These are phyloP conservation scores for Mycena leptocephala DNA, from an alignment of 768 basidiomycete genomes.

Conservation along the genomic window DNA sequence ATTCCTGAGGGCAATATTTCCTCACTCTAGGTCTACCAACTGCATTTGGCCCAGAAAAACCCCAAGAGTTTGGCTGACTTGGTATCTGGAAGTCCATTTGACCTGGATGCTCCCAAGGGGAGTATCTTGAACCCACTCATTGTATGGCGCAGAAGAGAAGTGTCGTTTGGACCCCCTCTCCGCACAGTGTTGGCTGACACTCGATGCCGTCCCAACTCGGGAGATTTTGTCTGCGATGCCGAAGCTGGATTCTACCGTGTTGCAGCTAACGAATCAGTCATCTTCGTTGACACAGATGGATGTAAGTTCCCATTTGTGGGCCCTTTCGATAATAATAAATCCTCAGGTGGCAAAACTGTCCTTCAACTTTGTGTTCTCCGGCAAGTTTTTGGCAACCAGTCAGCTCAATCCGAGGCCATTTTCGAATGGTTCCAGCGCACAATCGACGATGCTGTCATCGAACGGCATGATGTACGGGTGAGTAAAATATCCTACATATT, in stretches of 20 bases:
- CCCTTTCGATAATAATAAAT: neutral
- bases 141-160: too few species aligned
- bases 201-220: neutral
- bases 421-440: neutral
- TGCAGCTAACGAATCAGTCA: neutral
- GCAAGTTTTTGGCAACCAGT: neutral
- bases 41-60: too few species aligned
- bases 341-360: too few species aligned
- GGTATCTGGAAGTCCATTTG: too few species aligned
- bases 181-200: neutral
- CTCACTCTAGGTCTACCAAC: too few species aligned
- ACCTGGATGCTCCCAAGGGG: too few species aligned
- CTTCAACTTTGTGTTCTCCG: neutral
- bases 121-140: too few species aligned
- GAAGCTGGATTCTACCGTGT: neutral
- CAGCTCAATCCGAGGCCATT: neutral
- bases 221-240: neutral
- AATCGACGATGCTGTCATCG: neutral
- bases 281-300: neutral
- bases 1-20: too few species aligned
- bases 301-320: neutral
- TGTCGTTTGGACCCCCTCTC: neutral
- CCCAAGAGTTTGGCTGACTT: too few species aligned
- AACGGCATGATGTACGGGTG: constrained; percentile 10
- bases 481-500: neutral